These are phyloP conservation scores for Fonsecaea erecta DNA, from an alignment of 2,329 filamentous ascomycete species.

Conservation along the genomic window DNA sequence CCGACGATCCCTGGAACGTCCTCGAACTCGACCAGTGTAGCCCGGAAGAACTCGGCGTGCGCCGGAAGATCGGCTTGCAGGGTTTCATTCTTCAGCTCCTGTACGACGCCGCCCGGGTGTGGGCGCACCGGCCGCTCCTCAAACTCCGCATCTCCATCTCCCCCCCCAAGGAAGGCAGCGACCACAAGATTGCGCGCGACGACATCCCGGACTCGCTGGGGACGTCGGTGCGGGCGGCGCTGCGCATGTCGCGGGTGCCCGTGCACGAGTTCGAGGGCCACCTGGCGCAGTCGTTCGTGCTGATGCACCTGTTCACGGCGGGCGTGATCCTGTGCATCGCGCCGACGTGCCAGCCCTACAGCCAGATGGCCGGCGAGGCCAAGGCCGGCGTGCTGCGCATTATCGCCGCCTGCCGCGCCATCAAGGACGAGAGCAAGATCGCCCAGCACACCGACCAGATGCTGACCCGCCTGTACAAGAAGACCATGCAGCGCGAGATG, in stretches of 20 bases:
- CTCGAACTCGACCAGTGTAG: constrained; percentile 18
- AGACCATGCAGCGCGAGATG: constrained; percentile 37
- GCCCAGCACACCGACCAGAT: constrained; percentile 40
- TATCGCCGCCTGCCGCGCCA: constrained; percentile 37
- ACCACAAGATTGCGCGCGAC: constrained; percentile 1
- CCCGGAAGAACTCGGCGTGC: constrained; percentile 8
- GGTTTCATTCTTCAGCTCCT: constrained; percentile 37
- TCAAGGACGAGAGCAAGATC: constrained; percentile 38
- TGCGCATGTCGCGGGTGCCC: constrained; percentile 41
- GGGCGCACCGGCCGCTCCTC: constrained; percentile 37
- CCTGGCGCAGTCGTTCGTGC: constrained; percentile 37
- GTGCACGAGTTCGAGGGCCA: constrained; percentile 39
- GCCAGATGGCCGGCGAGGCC: constrained; percentile 39
- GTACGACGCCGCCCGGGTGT: constrained; percentile 39
- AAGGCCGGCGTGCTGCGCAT: constrained; percentile 42
- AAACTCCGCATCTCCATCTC: constrained; percentile 32
- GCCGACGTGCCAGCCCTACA: constrained; percentile 40
- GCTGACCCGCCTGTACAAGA: constrained; percentile 39
- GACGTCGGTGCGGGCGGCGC: constrained; percentile 38
- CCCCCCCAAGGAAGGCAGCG: constrained; percentile 6
- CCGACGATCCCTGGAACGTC: constrained; percentile 17
- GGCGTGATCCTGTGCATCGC: constrained; percentile 41
- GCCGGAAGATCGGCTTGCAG: constrained; percentile 31
- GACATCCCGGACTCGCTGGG: constrained; percentile 23
- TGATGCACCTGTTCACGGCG: constrained; percentile 37